Conservation (phyloP, 331 rosid genomes). For the Rhamnella rubrinervis region DNA sequence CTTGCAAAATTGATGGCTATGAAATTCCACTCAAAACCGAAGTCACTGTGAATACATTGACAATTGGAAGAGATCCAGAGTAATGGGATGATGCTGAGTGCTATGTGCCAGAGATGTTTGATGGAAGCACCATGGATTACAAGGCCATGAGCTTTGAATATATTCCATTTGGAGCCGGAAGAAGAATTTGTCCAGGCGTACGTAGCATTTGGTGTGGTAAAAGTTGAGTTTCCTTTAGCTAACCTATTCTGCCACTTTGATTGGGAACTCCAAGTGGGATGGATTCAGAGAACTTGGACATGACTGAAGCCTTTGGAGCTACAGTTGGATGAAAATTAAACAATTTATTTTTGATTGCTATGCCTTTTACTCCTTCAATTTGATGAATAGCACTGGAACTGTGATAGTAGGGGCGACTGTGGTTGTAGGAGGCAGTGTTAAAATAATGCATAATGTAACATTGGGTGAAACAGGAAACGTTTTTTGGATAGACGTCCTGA, state of each 20-base stretch:
- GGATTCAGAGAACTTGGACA: not conserved
- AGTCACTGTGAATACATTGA: not conserved
- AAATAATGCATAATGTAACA: not conserved
- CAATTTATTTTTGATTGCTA: not conserved
- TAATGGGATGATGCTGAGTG: conserved; percentile 3
- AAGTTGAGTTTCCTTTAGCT: not conserved
- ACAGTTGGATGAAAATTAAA: not conserved
- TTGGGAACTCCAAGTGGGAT: not conserved
- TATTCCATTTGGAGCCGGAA: conserved; percentile 6
- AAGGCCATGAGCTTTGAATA: not conserved
- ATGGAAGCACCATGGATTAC: not conserved
- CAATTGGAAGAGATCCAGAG: conserved; percentile 13
- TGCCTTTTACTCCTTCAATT: not conserved
- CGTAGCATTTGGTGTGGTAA: not conserved
- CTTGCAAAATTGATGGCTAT: not conserved
- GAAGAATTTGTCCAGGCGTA: conserved; percentile 2
- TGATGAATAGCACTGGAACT: conserved; percentile 7
- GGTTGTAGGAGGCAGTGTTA: conserved; percentile 9
- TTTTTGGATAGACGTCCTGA: conserved; percentile 27
- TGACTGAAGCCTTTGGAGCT: conserved; percentile 10
- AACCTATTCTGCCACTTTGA: not conserved
- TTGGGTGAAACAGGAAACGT: too few species aligned
- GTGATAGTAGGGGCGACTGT: not conserved
- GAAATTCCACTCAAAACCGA: too few species aligned
- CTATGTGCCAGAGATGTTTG: not conserved